Evolutionary conservation across 1,139 yeast species (phyloP), one percentile per base, ranked within the genome.

Genomic region (Candida freyschussii): DNA sequence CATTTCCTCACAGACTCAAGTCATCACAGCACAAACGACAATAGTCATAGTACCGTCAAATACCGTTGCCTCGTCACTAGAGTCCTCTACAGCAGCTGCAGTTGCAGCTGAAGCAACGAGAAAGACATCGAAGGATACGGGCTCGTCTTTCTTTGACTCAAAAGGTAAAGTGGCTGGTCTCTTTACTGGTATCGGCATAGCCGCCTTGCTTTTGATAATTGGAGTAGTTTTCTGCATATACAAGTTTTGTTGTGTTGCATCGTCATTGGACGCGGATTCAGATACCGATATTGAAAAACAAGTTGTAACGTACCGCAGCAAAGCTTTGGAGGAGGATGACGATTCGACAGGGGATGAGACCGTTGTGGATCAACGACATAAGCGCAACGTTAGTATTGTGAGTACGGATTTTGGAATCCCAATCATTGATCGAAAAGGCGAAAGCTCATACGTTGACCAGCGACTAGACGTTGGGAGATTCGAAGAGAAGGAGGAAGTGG

Each of bases 131-230:
- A n/a, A n/a, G n/a, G n/a, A n/a, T n/a, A n/a, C 19, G 7, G 38
- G 43, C 12, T 52, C 62, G 9, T n/a, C n/a, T n/a, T 67, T 77
- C 48, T 78, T 76, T 53, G 69, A 69, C 42, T 58, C 70, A 32
- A 69, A 65, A 36, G 85, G 83, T 1, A 77, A 76, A 45, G 86
- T 80, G 2, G 87, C 85, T 0, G 87, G 87, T 10, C 77, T 79
- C 0, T 80, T 80, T 55, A 70, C 81, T 1, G 86, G 72, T 0
- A 86, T 80, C 6, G 86, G 81, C 2, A 52, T 78, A 4, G 74
- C 72, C 3, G 72, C 58, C 0, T 49, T 67, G 1, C 74, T 66
- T 1, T 29, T 75, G 2, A 39, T 64, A 2, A 33, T 52, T 3
- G 7, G 17, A 2, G 2, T 33, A 4, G 8, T 45, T 51, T 34